Evolutionary conservation across 2,329 filamentous ascomycete genomes (phyloP).

Genomic region (Penicillium sp.): DNA sequence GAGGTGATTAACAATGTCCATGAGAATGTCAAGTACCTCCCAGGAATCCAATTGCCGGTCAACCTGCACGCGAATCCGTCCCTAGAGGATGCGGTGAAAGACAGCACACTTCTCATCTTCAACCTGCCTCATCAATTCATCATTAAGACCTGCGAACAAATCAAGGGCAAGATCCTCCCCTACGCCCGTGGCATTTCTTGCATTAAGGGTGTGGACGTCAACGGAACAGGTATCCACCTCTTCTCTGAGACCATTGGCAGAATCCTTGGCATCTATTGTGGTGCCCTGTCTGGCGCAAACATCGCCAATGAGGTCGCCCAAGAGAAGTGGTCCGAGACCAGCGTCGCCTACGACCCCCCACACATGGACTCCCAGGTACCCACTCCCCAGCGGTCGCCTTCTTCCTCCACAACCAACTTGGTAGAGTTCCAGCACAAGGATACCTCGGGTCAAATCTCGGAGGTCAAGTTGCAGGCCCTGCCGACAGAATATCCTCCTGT

Average conservation of each 20-base stretch:
- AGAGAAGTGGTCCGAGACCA: slow-evolving; percentile 97
- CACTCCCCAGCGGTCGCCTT: slow-evolving; percentile 56
- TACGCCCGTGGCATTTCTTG: slow-evolving; percentile 93
- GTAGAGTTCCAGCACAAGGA: slow-evolving; percentile 63
- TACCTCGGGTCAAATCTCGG: slow-evolving; percentile 63
- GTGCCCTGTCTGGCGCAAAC: slow-evolving; percentile 92
- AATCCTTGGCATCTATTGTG: slow-evolving; percentile 91
- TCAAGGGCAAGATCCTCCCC: slow-evolving; percentile 84
- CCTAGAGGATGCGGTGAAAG: slow-evolving; percentile 68
- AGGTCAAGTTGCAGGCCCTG: slow-evolving; percentile 69
- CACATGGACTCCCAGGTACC: slow-evolving; percentile 78
- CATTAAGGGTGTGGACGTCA: slow-evolving; percentile 96
- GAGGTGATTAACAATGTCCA: slow-evolving; percentile 85
- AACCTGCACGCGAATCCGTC: slow-evolving; percentile 57
- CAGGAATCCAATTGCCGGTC: slow-evolving; percentile 74
- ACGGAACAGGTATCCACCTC: slow-evolving; percentile 77
- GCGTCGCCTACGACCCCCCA: slow-evolving; percentile 92
- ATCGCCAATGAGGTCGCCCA: slow-evolving; percentile 91
- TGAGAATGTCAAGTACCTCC: slow-evolving; percentile 98
- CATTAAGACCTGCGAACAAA: slow-evolving; percentile 74
- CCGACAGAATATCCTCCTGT: slow-evolving; percentile 81
- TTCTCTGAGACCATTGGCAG: slow-evolving; percentile 95
- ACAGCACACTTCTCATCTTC: slow-evolving; percentile 88
- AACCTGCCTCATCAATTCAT: slow-evolving; percentile 95
- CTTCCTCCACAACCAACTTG: slow-evolving; percentile 50